These are phyloP conservation scores for Pseudopediastrum boryanum DNA, from an alignment of 139 green algal genomes.

Conservation along the genomic window DNA sequence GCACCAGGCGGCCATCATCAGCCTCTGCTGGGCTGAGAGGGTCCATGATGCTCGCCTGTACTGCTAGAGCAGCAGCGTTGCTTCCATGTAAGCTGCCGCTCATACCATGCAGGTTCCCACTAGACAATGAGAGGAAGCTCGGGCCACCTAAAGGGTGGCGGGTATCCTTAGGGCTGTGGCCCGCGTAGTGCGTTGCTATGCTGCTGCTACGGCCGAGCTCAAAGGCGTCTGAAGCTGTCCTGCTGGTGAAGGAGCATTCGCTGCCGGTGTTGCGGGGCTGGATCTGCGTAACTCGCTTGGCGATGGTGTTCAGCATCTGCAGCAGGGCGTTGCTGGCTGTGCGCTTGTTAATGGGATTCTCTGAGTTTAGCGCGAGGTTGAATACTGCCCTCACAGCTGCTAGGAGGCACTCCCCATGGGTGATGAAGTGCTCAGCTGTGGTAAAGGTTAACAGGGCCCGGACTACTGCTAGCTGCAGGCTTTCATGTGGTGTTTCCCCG, in stretches of 20 bases:
- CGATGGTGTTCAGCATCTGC: slow-evolving; percentile 87
- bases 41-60: too few relatives aligned
- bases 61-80: too few relatives aligned
- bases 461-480: slow-evolving; percentile 81
- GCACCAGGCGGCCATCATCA: slow-evolving; percentile 38
- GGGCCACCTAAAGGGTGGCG: background rate
- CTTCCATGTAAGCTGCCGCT: too few relatives aligned
- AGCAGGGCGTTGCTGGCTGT: slow-evolving; percentile 85
- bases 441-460: slow-evolving; percentile 82
- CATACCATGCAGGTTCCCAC: too few relatives aligned
- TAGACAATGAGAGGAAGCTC: background rate
- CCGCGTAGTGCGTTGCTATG: background rate
- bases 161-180: background rate
- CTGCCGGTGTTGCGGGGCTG: slow-evolving; percentile 35
- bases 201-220: slow-evolving; percentile 20
- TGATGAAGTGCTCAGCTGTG: slow-evolving; percentile 90
- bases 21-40: slow-evolving; percentile 1
- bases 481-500: slow-evolving; percentile 60
- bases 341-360: slow-evolving; percentile 69
- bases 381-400: slow-evolving; percentile 82
- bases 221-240: slow-evolving; percentile 23
- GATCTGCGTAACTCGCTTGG: slow-evolving; percentile 75
- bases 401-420: slow-evolving; percentile 88
- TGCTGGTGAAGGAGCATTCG: slow-evolving; percentile 28
- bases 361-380: slow-evolving; percentile 83